Base-by-base conservation (phyloP, 1,284 basidiomycete genomes). In the Amylostereum areolatum region DNA sequence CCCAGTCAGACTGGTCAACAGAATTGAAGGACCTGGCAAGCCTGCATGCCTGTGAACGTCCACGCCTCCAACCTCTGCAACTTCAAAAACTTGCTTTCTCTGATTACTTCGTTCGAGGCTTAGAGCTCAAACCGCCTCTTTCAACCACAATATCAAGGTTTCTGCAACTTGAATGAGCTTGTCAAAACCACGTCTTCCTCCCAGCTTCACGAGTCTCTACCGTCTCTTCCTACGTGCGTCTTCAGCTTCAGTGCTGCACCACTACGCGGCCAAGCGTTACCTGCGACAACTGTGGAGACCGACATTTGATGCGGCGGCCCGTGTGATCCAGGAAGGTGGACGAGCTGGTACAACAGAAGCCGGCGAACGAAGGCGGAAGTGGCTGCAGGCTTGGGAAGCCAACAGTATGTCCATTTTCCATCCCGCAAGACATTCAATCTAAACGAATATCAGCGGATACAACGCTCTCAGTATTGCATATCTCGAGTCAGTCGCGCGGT, bases 211-310 rank as follows among this genome's bases (percentile, higher is more conserved):
- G 5, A 81, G 81, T 52, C 57, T 83, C 1, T 88, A 88, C 55
- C 73, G 85, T 9, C 67, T 88, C 2, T 74, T 82, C 50, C 65
- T 87, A 36, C 74, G 84, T 18, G 70, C 78, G 10, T 69, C 68
- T 31, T 78, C 80, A n/a, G 77, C 78, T 3, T 70, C 82, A 7
- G 81, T 85, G n/a, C 68, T 85, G 3, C 74, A 83, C 54, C 70
- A 84, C 30, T 62, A 59, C 24, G 50, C 58, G 11, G 71, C 76
- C 3, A 73, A 69, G 12, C 60, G 62, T 31, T 67, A 72, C 46
- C 60, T 85, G 5, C 70, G 77, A 37, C 58, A 55, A 24, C 61
- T 83, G n/a, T 83, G 75, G 65, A 66, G 81, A 32, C 79, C 80
- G 11, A 60, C 67, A 1, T 86, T 85, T 54, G 71, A 76, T 31